These are phyloP conservation scores for Eragrostis nindensis DNA, from an alignment of 176 grass and related monocot genomes.

Conservation along the genomic window DNA sequence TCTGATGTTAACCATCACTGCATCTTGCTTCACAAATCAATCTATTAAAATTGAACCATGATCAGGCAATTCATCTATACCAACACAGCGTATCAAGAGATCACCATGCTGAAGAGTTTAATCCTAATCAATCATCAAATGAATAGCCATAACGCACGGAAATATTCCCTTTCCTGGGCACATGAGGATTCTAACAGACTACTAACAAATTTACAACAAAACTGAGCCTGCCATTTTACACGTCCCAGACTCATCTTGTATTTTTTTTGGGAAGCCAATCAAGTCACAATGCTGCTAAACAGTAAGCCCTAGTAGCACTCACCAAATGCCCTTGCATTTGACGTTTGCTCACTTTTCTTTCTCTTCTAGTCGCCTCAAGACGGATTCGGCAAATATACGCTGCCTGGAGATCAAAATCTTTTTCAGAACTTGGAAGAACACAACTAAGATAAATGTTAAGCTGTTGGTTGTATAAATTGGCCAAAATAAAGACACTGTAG, in stretches of 20 bases:
- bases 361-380: constrained; percentile 73
- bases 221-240: constrained; percentile 32
- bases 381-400: constrained; percentile 93
- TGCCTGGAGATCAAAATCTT: constrained; percentile 71
- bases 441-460: not conserved
- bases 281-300: constrained; percentile 22
- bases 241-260: not conserved
- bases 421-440: constrained; percentile 9
- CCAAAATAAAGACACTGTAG: not conserved
- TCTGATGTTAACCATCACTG: not conserved
- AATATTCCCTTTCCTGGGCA: not conserved
- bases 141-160: constrained; percentile 4
- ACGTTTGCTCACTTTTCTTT: constrained; percentile 56
- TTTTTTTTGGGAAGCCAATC: not conserved
- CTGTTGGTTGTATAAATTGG: not conserved
- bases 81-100: constrained; percentile 17
- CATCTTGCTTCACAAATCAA: not conserved
- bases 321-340: not conserved
- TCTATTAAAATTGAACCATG: not conserved
- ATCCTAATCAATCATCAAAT: constrained; percentile 29
- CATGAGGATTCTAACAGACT: constrained; percentile 20
- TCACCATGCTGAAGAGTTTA: constrained; percentile 16
- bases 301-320: constrained; percentile 25
- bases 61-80: not conserved
- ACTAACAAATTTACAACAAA: constrained; percentile 63